A percentile compares a stretch with the other conserved stretches of the same genome.
Evolutionary conservation across 768 basidiomycete species (phyloP).

Genomic region (Phaeolepiota aurea): DNA sequence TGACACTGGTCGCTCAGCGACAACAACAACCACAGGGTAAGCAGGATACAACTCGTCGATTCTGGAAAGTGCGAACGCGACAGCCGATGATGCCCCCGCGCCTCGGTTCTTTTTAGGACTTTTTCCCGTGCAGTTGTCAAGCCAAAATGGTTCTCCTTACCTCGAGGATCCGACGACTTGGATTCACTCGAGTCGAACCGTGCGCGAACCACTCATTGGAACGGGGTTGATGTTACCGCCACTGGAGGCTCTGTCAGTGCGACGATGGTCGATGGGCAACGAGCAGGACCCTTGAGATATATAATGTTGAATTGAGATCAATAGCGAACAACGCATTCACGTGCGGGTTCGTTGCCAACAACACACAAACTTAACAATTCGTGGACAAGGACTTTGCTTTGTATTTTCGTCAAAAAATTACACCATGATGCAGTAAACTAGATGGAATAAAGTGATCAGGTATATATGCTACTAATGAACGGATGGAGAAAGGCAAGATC

Average conservation of each 20-base stretch:
- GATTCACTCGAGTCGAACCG: not conserved
- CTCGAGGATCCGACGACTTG: not conserved
- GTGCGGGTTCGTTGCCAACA: not conserved
- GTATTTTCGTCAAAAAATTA: not conserved
- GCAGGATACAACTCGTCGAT: not conserved
- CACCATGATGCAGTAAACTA: not conserved
- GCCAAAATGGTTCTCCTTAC: not conserved
- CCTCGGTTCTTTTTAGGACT: not conserved
- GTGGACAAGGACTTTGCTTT: no score
- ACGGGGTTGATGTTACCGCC: not conserved
- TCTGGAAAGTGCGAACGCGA: not conserved
- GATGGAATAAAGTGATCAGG: not conserved
- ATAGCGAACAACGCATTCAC: not conserved
- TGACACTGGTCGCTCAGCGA: not conserved
- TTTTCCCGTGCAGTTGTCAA: not conserved
- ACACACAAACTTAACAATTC: no score
- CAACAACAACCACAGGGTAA: no score
- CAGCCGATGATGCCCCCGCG: not conserved
- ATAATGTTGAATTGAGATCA: not conserved
- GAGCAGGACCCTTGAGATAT: not conserved
- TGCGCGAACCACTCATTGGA: not conserved
- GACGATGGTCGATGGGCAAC: not conserved
- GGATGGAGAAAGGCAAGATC: not conserved
- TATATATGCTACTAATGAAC: not conserved
- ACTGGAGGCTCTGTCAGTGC: not conserved